Evolutionary conservation across 345 rosid species (phyloP).

Genomic region (Boechera divaricarpa): DNA sequence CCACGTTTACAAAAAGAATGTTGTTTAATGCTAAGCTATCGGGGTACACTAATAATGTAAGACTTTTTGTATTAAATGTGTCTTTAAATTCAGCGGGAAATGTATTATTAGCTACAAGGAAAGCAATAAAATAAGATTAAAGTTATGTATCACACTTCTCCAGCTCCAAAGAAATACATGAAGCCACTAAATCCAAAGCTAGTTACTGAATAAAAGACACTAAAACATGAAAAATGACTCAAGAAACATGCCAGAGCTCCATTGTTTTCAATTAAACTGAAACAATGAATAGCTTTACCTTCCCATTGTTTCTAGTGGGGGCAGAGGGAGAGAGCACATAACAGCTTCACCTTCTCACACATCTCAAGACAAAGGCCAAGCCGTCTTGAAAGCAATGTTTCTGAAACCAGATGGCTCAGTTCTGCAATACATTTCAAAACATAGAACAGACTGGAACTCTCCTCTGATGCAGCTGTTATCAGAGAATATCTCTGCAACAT

Average conservation of each 20-base stretch:
- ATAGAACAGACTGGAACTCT: background rate
- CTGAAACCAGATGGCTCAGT: constrained; percentile 6
- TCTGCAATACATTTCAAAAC: background rate
- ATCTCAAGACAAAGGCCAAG: constrained; percentile 18
- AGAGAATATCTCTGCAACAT: background rate
- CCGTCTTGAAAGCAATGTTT: constrained; percentile 11
- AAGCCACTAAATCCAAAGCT: constrained; percentile 12
- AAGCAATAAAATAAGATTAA: constrained; percentile 18
- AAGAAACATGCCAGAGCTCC: constrained; percentile 4
- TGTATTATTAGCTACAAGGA: constrained; percentile 24
- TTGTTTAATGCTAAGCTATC: constrained; percentile 43
- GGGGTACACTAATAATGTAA: constrained; percentile 41
- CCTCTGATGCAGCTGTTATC: constrained; percentile 3
- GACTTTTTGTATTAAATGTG: constrained; percentile 48
- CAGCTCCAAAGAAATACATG: constrained; percentile 19
- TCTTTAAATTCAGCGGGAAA: constrained; percentile 28
- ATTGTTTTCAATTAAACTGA: constrained; percentile 12
- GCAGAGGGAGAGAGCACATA: constrained; percentile 15
- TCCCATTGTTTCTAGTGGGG: background rate
- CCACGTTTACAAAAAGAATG: constrained; percentile 40
- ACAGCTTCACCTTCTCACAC: constrained; percentile 26
- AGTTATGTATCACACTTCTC: constrained; percentile 15
- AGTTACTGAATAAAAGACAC: background rate
- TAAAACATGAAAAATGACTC: constrained; percentile 12
- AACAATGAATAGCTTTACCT: background rate